Evolutionary conservation across 2,329 filamentous ascomycete genomes (phyloP).

Genomic region (Pseudocercospora eumusae): DNA sequence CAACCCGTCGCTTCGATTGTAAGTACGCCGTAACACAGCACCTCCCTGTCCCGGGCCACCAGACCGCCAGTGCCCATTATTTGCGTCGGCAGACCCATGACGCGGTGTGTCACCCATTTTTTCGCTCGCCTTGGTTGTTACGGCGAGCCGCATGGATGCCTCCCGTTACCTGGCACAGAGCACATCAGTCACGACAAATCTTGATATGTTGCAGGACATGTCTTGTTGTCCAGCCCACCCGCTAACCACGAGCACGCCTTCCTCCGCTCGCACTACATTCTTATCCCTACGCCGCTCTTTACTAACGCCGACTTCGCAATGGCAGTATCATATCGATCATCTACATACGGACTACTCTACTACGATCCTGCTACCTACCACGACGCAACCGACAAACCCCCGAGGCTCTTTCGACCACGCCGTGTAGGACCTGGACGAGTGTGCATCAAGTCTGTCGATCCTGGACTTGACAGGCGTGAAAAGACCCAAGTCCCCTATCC

Average conservation of each 20-base stretch:
- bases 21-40: conserved; percentile 32
- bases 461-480: conserved; percentile 41
- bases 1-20: conserved; percentile 20
- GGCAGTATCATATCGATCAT: conserved; percentile 31
- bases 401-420: conserved; percentile 52
- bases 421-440: conserved; percentile 59
- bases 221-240: conserved; percentile 12
- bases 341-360: conserved; percentile 31
- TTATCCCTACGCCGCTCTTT: conserved; percentile 3
- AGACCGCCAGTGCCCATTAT: conserved; percentile 21
- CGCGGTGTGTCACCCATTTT: conserved; percentile 23
- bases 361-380: conserved; percentile 29
- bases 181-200: conserved; percentile 8
- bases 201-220: conserved; percentile 23
- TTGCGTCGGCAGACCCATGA: conserved; percentile 29
- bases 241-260: conserved; percentile 12
- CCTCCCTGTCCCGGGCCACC: conserved; percentile 29
- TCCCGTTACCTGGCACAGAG: conserved; percentile 25
- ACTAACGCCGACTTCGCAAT: conserved; percentile 26
- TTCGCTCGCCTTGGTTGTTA: conserved; percentile 25
- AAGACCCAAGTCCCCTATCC: conserved; percentile 18
- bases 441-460: conserved; percentile 56
- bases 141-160: conserved; percentile 25
- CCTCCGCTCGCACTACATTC: conserved; percentile 14
- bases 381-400: conserved; percentile 27